Conservation (phyloP, 352 stramenopile genomes). For the Globisporangium paddicum region DNA sequence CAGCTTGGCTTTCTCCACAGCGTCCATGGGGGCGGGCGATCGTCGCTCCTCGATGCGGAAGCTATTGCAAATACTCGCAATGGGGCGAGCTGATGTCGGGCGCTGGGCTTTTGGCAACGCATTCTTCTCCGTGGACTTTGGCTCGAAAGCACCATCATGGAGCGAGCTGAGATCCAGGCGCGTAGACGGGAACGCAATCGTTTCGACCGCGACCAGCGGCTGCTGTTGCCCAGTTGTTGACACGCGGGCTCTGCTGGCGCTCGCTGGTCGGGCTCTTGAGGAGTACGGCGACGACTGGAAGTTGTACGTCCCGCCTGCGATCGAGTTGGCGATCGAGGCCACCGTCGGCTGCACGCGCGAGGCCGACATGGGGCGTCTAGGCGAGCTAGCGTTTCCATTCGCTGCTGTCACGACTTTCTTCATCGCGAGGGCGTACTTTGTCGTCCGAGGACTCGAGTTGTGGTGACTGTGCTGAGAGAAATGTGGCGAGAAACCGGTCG, state of each 20-base stretch:
- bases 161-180: not conserved
- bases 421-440: conserved; percentile 12
- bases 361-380: conserved; percentile 35
- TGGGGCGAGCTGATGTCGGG: not conserved
- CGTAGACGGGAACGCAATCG: conserved; percentile 1
- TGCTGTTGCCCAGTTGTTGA: not conserved
- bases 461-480: not conserved
- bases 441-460: conserved; percentile 25
- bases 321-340: conserved; percentile 7
- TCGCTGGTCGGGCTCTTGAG: conserved; percentile 3
- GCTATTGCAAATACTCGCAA: conserved; percentile 3
- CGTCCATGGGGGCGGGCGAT: not conserved
- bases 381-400: conserved; percentile 1
- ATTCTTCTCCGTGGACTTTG: not conserved
- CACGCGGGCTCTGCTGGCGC: conserved; percentile 6
- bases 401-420: conserved; percentile 3
- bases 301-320: not conserved
- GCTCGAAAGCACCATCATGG: not conserved
- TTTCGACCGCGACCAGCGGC: not conserved
- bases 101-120: not conserved
- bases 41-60: conserved; percentile 3
- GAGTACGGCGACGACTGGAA: not conserved
- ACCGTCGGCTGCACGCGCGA: conserved; percentile 21
- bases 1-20: conserved; percentile 33
- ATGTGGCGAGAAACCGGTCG: not conserved